Conservation (phyloP, 1,139 yeast species). For the Diutina sp. region DNA sequence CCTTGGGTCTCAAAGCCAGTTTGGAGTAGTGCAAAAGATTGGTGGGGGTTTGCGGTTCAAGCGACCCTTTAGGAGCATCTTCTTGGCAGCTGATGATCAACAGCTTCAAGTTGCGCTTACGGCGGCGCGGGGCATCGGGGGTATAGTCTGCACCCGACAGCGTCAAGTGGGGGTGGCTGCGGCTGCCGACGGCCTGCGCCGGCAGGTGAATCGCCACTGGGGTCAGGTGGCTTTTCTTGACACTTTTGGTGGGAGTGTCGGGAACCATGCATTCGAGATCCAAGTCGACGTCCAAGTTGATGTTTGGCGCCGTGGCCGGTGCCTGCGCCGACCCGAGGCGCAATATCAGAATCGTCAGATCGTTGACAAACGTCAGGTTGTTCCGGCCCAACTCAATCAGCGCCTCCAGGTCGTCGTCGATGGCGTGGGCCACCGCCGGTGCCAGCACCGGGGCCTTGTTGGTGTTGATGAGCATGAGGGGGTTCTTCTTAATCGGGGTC, state of each 20-base stretch:
- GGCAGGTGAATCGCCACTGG: neutral
- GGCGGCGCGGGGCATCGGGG: neutral
- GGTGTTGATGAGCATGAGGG: conserved; percentile 25
- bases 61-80: neutral
- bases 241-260: conserved; percentile 30
- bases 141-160: neutral
- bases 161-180: neutral
- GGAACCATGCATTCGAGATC: conserved; percentile 15
- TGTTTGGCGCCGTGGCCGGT: neutral
- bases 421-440: neutral
- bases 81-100: neutral
- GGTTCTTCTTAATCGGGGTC: conserved; percentile 65
- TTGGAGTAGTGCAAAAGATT: conserved; percentile 4
- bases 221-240: conserved; percentile 2
- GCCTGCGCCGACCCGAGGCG: neutral
- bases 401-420: neutral
- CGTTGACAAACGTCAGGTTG: neutral
- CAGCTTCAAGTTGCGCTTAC: neutral
- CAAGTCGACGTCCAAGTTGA: conserved; percentile 11
- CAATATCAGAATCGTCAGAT: neutral
- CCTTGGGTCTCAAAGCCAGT: neutral
- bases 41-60: conserved; percentile 22
- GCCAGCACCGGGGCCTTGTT: conserved; percentile 1
- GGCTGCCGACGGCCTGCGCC: neutral
- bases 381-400: neutral